Evolutionary conservation across 805 yeast genomes (phyloP).

Genomic region (Kuraishia floccosa): DNA sequence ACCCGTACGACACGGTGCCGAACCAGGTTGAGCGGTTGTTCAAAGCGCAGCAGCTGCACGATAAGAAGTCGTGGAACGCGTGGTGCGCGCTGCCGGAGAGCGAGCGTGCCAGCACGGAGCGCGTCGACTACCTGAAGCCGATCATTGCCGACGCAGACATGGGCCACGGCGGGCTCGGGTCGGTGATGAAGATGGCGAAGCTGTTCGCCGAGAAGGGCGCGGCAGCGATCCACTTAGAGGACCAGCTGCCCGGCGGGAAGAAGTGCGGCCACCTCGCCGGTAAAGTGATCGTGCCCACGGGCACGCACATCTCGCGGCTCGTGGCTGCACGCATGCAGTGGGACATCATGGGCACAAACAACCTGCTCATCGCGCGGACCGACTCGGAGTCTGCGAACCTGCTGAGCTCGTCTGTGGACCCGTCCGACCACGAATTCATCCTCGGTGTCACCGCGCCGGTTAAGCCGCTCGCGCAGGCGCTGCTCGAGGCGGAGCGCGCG

Average conservation of each 20-base stretch:
- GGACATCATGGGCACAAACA: slow-evolving; percentile 52
- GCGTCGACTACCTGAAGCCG: slow-evolving; percentile 43
- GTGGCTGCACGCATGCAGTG: slow-evolving; percentile 51
- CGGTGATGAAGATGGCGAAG: slow-evolving; percentile 56
- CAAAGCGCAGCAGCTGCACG: neutral
- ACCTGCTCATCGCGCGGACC: slow-evolving; percentile 47
- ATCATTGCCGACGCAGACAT: slow-evolving; percentile 60
- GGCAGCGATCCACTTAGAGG: slow-evolving; percentile 55
- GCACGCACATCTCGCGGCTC: slow-evolving; percentile 41
- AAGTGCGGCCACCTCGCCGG: slow-evolving; percentile 58
- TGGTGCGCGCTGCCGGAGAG: slow-evolving; percentile 4
- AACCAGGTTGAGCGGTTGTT: neutral
- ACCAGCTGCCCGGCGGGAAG: slow-evolving; percentile 55
- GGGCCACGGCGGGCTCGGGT: slow-evolving; percentile 52
- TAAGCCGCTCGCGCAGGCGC: slow-evolving; percentile 31
- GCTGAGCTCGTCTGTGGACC: slow-evolving; percentile 39
- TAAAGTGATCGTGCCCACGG: slow-evolving; percentile 48
- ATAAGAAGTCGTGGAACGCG: slow-evolving; percentile 7
- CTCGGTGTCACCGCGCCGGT: slow-evolving; percentile 40
- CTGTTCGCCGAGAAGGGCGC: slow-evolving; percentile 59
- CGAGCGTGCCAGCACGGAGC: slow-evolving; percentile 10
- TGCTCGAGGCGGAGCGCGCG: slow-evolving; percentile 25
- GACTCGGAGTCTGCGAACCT: slow-evolving; percentile 47
- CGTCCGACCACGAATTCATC: slow-evolving; percentile 44
- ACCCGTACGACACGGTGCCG: neutral